Base-by-base conservation (phyloP, 2,329 filamentous ascomycete species). In the Pseudogymnoascus sp. region DNA sequence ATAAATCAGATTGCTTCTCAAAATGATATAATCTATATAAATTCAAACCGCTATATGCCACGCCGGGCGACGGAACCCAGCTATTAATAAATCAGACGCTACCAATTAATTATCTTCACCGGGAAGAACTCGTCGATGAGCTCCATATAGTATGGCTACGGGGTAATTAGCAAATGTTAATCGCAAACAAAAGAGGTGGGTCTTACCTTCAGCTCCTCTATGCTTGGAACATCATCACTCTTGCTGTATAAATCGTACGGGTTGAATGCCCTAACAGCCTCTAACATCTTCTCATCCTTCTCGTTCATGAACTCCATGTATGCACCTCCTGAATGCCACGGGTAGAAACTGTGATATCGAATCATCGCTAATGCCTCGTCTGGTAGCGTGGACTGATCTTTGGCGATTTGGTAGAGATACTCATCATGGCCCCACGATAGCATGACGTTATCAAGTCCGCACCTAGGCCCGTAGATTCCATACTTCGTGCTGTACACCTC, bases 191-290 rank as follows among this genome's bases (percentile, higher is more conserved):
- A 6, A 43, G 35, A 41, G 43, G 8, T 14, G 2, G 6, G 61
- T 31, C 14, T 3, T 16, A 59, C 81, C 61, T 92, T 93, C 65
- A 95, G 78, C 70, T 90, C 84, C 71, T 90, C 87, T 0, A 86
- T 82, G 63, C 83, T 85, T 1, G 90, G 90, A 26, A 91, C 80
- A 16, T 84, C 89, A 69, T 95, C 90, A 67, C 86, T 91, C 85
- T 95, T 95, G 78, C 88, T 92, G 78, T 95, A 95, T 63, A 95
- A 73, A 72, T 95, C 91, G 69, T 95, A 95, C 0, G 91, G 90
- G 74, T 94, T 95, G 76, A 95, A 95, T 0, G 89, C 90, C 74
- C 84, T 82, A 62, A 94, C 91, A 7, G 90, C 90, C 72, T 85
- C 83, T 68, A 94, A 77, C 87, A 94, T 91, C 78, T 92, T 96